Conservation (phyloP, 1,284 basidiomycete genomes). For the Irpex rosettiformis region DNA sequence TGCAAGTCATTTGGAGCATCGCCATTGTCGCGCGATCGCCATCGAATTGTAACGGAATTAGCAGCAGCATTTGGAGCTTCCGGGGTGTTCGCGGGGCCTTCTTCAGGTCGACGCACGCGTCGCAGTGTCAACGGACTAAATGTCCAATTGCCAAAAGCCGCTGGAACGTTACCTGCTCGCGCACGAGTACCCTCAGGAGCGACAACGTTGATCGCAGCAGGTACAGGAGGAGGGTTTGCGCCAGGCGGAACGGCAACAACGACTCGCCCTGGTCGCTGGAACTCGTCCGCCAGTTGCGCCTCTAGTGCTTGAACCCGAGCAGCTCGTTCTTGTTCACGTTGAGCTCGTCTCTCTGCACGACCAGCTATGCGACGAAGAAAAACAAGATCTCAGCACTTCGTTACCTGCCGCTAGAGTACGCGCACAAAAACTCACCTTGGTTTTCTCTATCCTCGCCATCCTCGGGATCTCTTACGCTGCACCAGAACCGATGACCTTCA, state of each 20-base stretch:
- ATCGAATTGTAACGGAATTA: conserved; percentile 1
- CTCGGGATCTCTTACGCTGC: conserved; percentile 71
- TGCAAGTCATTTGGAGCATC: conserved; percentile 3
- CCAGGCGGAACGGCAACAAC: conserved; percentile 2
- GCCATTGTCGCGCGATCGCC: conserved; percentile 1
- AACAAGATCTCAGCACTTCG: too few relatives aligned
- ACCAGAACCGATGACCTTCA: conserved; percentile 94
- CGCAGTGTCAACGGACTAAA: conserved; percentile 12
- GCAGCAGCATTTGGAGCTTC: conserved; percentile 1
- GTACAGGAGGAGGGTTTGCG: neutral
- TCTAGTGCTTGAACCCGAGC: conserved; percentile 15
- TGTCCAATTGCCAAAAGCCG: conserved; percentile 8
- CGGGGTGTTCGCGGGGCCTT: conserved; percentile 7
- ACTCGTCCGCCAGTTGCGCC: neutral
- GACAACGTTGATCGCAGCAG: neutral
- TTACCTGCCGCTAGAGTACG: too few relatives aligned
- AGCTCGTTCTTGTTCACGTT: conserved; percentile 24
- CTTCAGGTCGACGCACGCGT: conserved; percentile 11
- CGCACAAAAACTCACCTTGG: conserved; percentile 18
- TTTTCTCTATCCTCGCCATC: conserved; percentile 42
- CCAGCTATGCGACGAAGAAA: conserved; percentile 6
- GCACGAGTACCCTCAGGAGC: neutral
- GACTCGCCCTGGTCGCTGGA: neutral
- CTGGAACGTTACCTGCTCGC: neutral
- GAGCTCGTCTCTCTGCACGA: conserved; percentile 24